Base-by-base conservation (phyloP, 1,139 yeast species). In the Meyerozyma sp. region DNA sequence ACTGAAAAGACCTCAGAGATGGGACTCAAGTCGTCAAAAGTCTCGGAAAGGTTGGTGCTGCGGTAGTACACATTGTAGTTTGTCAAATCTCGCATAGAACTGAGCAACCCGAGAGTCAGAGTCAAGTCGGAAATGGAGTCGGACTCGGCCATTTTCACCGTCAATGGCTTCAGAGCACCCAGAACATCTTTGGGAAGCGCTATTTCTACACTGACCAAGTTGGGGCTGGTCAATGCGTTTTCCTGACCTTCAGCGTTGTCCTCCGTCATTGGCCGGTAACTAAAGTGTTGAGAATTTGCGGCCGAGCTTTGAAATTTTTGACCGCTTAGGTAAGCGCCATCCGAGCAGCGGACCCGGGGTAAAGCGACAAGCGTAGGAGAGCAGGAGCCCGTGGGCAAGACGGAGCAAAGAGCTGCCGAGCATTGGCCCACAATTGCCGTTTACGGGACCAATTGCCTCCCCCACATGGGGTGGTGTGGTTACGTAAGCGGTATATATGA, bases 91-190 rank as follows among this genome's bases (percentile, higher is more conserved):
- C 75, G 74, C 37, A 83, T 75, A 27, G 71, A 69, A 11, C 84
- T 79, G 30, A 79, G 62, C 25, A 79, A 67, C 27, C 75, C 66
- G 44, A 88, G 65, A 21, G 84, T 73, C 57, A 79, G 81, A 51
- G 69, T 75, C 45, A 87, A 70, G 48, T 84, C 89, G 42, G 74
- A 67, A 46, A 85, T 57, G 26, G 81, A 63, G 51, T 82, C 88
- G 29, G 64, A 58, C 10, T 48, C 49, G 13, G 66, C 55, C 30
- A 68, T 59, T 39, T 54, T 51, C 42, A 51, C 44, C 18, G 59
- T 49, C 10, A 61, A 58, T 21, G 70, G 68, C 53, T 41, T 59
- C 47, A 27, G 50, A 44, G 41, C 56, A 40, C 39, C 51, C 43
- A 51, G 43, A 28, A 68, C 49, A 47, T 64, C 59, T 21, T 51